Evolutionary conservation across 164 flowering plant genomes (phyloP).

Genomic region (Echeveria elegans): DNA sequence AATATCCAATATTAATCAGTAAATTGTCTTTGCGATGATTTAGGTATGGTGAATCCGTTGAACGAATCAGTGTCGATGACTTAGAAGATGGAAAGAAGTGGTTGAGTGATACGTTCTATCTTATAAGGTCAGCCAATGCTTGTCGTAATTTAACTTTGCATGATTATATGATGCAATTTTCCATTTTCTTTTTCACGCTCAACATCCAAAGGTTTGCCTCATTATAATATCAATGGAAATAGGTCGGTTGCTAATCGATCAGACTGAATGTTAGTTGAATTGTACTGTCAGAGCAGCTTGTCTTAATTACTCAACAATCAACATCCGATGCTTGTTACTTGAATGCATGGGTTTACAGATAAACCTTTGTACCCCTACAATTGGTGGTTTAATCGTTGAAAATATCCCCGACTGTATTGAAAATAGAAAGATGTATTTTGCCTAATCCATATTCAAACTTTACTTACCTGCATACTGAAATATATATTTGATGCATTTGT

Average conservation of each 20-base stretch:
- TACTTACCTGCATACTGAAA: neutral
- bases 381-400: neutral
- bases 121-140: slow-evolving; percentile 56
- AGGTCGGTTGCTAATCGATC: neutral
- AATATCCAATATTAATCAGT: neutral
- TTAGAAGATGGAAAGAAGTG: slow-evolving; percentile 80
- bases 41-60: slow-evolving; percentile 61
- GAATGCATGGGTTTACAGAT: no score
- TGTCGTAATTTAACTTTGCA: neutral
- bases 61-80: slow-evolving; percentile 67
- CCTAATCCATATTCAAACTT: no score
- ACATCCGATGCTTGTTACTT: no score
- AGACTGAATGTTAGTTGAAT: neutral
- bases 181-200: neutral
- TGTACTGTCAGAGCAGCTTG: neutral
- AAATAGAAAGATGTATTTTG: no score
- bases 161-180: neutral
- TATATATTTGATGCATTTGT: neutral
- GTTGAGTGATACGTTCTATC: slow-evolving; percentile 70
- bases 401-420: no score
- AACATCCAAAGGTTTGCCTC: neutral
- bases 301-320: no score
- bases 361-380: neutral
- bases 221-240: neutral
- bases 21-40: neutral